A percentile compares a stretch with the other conserved stretches of the same genome.
Evolutionary conservation across 176 grass and related monocot species (phyloP).

Genomic region (Themeda triandra): DNA sequence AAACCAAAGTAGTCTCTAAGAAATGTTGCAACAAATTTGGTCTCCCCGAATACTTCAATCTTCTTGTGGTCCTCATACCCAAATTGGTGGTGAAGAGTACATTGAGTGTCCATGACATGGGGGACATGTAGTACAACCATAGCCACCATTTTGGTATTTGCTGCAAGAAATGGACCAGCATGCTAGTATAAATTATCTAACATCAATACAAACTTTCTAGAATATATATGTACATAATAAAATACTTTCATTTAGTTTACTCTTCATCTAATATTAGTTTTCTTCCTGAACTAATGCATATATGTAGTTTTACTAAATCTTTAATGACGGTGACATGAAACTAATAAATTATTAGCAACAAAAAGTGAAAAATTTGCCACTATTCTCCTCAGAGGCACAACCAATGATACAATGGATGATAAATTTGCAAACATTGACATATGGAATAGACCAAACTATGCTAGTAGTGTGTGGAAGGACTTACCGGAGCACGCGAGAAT

Average conservation of each 20-base stretch:
- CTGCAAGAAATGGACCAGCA: conserved; percentile 31
- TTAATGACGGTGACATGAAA: background rate
- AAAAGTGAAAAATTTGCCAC: background rate
- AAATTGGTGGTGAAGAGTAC: conserved; percentile 64
- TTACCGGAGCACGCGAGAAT: conserved; percentile 63
- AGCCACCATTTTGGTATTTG: conserved; percentile 91
- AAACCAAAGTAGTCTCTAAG: conserved; percentile 69
- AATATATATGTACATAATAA: background rate
- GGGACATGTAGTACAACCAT: conserved; percentile 68
- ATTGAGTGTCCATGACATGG: conserved; percentile 62
- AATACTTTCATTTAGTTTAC: background rate
- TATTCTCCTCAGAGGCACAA: background rate
- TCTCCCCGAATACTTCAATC: conserved; percentile 49
- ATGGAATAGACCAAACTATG: background rate
- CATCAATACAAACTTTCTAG: background rate
- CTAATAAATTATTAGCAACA: background rate
- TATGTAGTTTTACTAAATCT: background rate
- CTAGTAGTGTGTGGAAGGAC: background rate
- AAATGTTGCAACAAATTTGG: conserved; percentile 45
- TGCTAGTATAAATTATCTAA: too few relatives aligned
- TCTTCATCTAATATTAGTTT: background rate
- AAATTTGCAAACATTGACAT: background rate
- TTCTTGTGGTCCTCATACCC: conserved; percentile 32
- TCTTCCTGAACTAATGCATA: background rate
- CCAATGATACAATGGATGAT: background rate